Conservation (phyloP, 2,329 filamentous ascomycete species). For the Colletotrichum karsti region DNA sequence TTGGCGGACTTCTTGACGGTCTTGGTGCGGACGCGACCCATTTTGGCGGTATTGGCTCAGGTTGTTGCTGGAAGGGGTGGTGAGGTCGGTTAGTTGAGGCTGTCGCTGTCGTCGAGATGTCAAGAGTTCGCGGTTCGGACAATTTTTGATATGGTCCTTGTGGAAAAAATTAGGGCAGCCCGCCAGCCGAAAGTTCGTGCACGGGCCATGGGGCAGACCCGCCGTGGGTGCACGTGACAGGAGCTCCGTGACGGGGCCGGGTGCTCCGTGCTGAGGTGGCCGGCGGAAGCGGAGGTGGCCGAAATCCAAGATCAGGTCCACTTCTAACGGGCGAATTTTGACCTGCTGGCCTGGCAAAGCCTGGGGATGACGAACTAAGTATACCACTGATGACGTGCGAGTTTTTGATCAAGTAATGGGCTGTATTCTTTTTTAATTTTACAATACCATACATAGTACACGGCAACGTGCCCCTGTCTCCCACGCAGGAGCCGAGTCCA, state of each 20-base stretch:
- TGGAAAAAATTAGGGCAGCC: slow-evolving; percentile 17
- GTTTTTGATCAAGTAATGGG: not conserved
- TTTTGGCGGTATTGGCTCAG: slow-evolving; percentile 64
- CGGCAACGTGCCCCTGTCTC: not conserved
- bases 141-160: slow-evolving; percentile 14
- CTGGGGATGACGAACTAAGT: too few relatives aligned
- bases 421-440: slow-evolving; percentile 26
- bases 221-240: not conserved
- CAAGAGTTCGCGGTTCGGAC: slow-evolving; percentile 1
- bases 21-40: slow-evolving; percentile 77
- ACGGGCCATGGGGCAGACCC: slow-evolving; percentile 16
- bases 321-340: too few relatives aligned
- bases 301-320: too few relatives aligned
- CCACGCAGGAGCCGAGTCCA: not conserved
- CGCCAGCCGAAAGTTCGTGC: not conserved
- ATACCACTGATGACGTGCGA: too few relatives aligned
- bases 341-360: too few relatives aligned
- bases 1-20: slow-evolving; percentile 86
- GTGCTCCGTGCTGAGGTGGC: not conserved
- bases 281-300: too few relatives aligned
- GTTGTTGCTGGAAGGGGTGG: slow-evolving; percentile 37
- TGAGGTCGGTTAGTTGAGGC: slow-evolving; percentile 48
- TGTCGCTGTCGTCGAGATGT: slow-evolving; percentile 56
- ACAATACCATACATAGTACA: slow-evolving; percentile 27
- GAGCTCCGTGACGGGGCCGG: not conserved